Base-by-base conservation (phyloP, 2,329 filamentous ascomycete genomes). In the Byssothecium circinans region DNA sequence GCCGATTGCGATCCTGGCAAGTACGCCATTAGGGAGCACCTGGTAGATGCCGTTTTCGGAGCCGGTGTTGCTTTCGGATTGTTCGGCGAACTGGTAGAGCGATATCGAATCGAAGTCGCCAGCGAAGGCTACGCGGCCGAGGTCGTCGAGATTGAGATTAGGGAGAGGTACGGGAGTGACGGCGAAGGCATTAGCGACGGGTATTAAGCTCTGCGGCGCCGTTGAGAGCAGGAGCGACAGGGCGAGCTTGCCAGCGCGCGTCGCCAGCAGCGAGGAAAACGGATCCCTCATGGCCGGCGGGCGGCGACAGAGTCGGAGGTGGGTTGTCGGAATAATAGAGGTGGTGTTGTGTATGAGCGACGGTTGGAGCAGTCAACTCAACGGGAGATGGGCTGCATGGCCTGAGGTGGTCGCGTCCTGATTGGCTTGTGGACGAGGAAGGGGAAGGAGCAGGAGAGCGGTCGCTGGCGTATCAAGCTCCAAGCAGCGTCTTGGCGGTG, bases 101-200 rank as follows among this genome's bases (percentile, higher is more conserved):
- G 94, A 96, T 61, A 97, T 88, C 45, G 91, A 89, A 63, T 89
- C 84, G 69, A 96, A 99, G 72, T 96, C 86, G 60, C 94, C 94
- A 1, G 85, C 87, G 49, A 99, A 80, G 45, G 88, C 91, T 57
- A 96, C 85, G 60, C 88, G 84, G 48, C 94, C 94, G 29, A 99
- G 77, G 47, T 84, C 76, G 22, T 81, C 82, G 49, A 96, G 80
- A 67, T 95, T 88, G 66, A 99, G 82, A 62, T 91, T 85, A 47
- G 88, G 77, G 12, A 83, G 76, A 2, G 89, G 83, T 32, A 83
- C 79, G 12, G 82, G 70, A 37, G 76, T 81, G 69, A 89, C 86
- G 23, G 75, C 78, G 50, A 70, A 58, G 15, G 72, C 72, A 52
- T 40, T 45, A 4, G 65, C 45, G 18, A 40, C 42, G 20, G 51